Conservation (phyloP, 1,284 basidiomycete genomes). For the Melampsora abietis-canadensis region DNA sequence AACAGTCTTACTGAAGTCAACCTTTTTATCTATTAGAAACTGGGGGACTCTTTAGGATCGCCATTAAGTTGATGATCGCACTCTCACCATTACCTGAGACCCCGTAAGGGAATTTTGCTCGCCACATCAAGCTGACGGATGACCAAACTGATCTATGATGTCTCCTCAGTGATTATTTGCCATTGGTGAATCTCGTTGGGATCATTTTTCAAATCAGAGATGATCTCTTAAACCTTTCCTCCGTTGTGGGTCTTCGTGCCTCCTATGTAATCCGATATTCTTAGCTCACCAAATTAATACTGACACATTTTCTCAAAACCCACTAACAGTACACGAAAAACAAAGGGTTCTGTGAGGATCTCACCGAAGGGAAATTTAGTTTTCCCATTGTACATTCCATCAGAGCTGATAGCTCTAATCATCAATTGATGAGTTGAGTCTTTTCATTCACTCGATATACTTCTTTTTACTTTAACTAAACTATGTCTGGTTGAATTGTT, state of each 20-base stretch:
- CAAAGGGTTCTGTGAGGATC: conserved; percentile 91
- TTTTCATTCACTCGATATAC: background rate
- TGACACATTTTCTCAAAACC: background rate
- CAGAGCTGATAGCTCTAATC: conserved; percentile 67
- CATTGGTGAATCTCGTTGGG: conserved; percentile 88
- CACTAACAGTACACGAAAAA: conserved; percentile 71
- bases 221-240: conserved; percentile 94
- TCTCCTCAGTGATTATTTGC: conserved; percentile 77
- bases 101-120: conserved; percentile 19
- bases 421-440: conserved; percentile 72
- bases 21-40: conserved; percentile 65
- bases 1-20: background rate
- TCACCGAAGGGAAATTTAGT: conserved; percentile 93
- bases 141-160: background rate
- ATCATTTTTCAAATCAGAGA: conserved; percentile 94
- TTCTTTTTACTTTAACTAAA: background rate
- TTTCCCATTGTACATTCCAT: conserved; percentile 90
- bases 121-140: background rate
- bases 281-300: background rate
- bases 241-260: conserved; percentile 59
- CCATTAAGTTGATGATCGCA: conserved; percentile 94
- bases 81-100: conserved; percentile 53
- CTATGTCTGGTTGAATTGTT: background rate
- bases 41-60: conserved; percentile 86
- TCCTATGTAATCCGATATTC: background rate